A percentile compares a stretch with the other conserved stretches of the same genome.
Conservation (phyloP, 768 basidiomycete species). For the Boletus sp. region DNA sequence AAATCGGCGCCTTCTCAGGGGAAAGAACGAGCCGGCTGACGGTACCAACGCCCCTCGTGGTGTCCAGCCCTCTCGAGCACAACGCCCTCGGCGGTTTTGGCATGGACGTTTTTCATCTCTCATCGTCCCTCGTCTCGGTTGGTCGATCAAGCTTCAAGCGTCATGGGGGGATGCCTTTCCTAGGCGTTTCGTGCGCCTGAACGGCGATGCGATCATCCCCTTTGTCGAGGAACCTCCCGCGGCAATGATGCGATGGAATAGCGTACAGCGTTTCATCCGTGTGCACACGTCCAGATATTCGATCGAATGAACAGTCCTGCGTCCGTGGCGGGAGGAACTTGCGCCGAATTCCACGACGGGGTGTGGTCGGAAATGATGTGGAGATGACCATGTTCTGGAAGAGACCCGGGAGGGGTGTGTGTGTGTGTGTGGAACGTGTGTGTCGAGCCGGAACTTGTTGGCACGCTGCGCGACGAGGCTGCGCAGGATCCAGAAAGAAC, state of each 20-base stretch:
- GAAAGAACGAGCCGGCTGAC: not conserved
- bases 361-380: slow-evolving; percentile 24
- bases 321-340: slow-evolving; percentile 8
- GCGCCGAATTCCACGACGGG: not conserved
- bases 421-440: slow-evolving; percentile 22
- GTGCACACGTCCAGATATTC: not conserved
- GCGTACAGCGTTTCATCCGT: slow-evolving; percentile 5
- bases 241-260: not conserved
- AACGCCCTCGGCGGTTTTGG: slow-evolving; percentile 7
- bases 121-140: slow-evolving; percentile 8
- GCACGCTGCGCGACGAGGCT: slow-evolving; percentile 22
- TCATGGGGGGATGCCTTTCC: slow-evolving; percentile 5
- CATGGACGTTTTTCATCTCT: slow-evolving; percentile 10
- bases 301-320: slow-evolving; percentile 4
- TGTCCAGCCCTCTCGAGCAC: slow-evolving; percentile 21
- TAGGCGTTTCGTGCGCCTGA: slow-evolving; percentile 1
- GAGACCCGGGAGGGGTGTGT: slow-evolving; percentile 13
- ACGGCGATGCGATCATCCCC: slow-evolving; percentile 1
- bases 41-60: slow-evolving; percentile 19
- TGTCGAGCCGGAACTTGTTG: slow-evolving; percentile 29
- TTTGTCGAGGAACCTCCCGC: slow-evolving; percentile 3
- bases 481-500: slow-evolving; percentile 13
- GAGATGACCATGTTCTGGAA: slow-evolving; percentile 9
- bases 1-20: slow-evolving; percentile 18
- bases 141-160: not conserved